Percentiles rank a stretch among this genome's conserved stretches.
Conservation (phyloP, 257 asterid species). For the Rhazya stricta region DNA sequence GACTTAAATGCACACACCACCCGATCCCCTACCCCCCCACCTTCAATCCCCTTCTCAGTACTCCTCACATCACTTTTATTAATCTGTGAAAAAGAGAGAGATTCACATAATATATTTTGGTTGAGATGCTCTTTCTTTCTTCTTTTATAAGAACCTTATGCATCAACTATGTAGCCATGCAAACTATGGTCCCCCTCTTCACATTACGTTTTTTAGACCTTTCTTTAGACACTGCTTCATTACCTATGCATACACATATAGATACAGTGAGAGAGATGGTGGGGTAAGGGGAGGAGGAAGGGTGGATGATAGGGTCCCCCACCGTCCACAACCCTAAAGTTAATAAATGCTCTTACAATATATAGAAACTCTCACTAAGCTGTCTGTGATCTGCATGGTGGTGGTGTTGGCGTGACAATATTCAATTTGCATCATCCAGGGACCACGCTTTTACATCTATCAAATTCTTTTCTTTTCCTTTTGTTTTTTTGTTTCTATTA, state of each 20-base stretch:
- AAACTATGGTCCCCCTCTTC: slow-evolving; percentile 14
- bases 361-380: slow-evolving; percentile 32
- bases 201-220: slow-evolving; percentile 7
- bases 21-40: neutral
- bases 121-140: slow-evolving; percentile 23
- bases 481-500: slow-evolving; percentile 20
- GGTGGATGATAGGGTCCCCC: slow-evolving; percentile 33
- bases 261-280: neutral
- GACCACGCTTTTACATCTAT: slow-evolving; percentile 30
- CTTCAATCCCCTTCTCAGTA: neutral
- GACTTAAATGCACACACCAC: slow-evolving; percentile 20
- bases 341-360: slow-evolving; percentile 32
- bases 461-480: neutral
- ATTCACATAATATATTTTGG: slow-evolving; percentile 16
- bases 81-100: slow-evolving; percentile 10
- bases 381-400: slow-evolving; percentile 37
- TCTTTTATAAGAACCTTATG: slow-evolving; percentile 17
- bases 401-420: slow-evolving; percentile 44
- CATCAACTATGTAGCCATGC: slow-evolving; percentile 20
- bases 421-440: slow-evolving; percentile 41
- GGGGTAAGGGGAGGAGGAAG: neutral
- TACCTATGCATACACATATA: neutral
- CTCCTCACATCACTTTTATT: slow-evolving; percentile 14
- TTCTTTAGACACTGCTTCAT: slow-evolving; percentile 7
- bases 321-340: slow-evolving; percentile 32